Conservation (phyloP, 495 filamentous ascomycete genomes). For the Jackrogersella minutella region DNA sequence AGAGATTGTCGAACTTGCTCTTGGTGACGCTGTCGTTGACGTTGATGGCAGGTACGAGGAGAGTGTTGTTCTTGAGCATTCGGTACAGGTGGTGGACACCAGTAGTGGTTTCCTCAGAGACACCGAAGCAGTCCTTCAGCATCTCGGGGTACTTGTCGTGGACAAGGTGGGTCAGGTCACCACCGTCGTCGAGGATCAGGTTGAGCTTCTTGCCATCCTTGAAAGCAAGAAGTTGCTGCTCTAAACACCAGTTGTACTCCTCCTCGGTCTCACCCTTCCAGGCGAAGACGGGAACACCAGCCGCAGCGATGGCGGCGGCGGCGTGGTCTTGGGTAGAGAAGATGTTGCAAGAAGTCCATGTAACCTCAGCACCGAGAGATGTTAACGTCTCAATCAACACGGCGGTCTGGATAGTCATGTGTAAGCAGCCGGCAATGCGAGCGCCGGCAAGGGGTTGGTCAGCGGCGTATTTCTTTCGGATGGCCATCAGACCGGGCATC, state of each 20-base stretch:
- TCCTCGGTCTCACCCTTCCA: slow-evolving; percentile 99
- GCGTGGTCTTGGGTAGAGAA: slow-evolving; percentile 99
- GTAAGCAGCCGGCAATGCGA: slow-evolving; percentile 94
- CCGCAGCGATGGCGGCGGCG: slow-evolving; percentile 93
- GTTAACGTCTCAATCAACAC: slow-evolving; percentile 98
- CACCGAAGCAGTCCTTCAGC: slow-evolving; percentile 96
- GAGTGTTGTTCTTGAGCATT: slow-evolving; percentile 91
- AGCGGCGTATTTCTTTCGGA: slow-evolving; percentile 84
- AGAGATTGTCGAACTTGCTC: slow-evolving; percentile 99
- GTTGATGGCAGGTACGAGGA: slow-evolving; percentile 96
- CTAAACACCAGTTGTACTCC: slow-evolving; percentile 99
- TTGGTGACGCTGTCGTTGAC: slow-evolving; percentile 99
- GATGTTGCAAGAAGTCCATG: slow-evolving; percentile 98
- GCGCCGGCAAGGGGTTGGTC: slow-evolving; percentile 92
- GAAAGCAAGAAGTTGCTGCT: slow-evolving; percentile 97
- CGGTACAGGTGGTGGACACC: slow-evolving; percentile 99
- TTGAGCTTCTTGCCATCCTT: slow-evolving; percentile 96
- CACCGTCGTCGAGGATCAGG: slow-evolving; percentile 98
- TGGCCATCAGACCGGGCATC: slow-evolving; percentile 97
- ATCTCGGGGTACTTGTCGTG: slow-evolving; percentile 98
- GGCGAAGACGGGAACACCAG: slow-evolving; percentile 95
- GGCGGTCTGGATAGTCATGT: slow-evolving; percentile 99
- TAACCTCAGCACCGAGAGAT: slow-evolving; percentile 94
- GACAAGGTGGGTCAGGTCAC: slow-evolving; percentile 94
- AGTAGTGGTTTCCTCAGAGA: slow-evolving; percentile 99